Conservation (phyloP, 208 protist genomes). For the Trypanosoma lewisi region DNA sequence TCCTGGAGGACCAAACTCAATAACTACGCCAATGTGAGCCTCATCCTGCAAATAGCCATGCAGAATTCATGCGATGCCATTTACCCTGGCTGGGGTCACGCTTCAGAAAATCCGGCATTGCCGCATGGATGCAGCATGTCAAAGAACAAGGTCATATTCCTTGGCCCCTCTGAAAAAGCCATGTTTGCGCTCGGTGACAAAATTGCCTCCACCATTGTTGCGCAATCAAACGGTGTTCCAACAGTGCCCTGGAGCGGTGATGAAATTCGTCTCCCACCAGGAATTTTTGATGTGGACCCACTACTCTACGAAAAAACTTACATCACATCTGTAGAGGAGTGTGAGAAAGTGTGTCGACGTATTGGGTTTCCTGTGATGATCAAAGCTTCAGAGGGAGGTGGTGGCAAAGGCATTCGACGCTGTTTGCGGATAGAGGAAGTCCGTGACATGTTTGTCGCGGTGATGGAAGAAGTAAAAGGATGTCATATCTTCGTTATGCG, state of each 20-base stretch:
- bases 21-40: slow-evolving; percentile 99
- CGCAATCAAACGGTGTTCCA: slow-evolving; percentile 94
- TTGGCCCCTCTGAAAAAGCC: slow-evolving; percentile 75
- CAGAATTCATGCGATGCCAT: slow-evolving; percentile 93
- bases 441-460: slow-evolving; percentile 78
- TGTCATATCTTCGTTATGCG: slow-evolving; percentile 98
- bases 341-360: slow-evolving; percentile 69
- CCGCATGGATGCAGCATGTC: slow-evolving; percentile 78
- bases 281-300: slow-evolving; percentile 70
- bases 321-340: slow-evolving; percentile 91
- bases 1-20: slow-evolving; percentile 97
- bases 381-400: slow-evolving; percentile 98
- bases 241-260: slow-evolving; percentile 92
- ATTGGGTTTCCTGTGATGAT: slow-evolving; percentile 98
- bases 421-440: slow-evolving; percentile 84
- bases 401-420: slow-evolving; percentile 97
- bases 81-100: slow-evolving; percentile 99
- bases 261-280: slow-evolving; percentile 54
- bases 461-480: slow-evolving; percentile 94
- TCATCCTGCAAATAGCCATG: slow-evolving; percentile 97
- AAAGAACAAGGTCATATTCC: slow-evolving; percentile 55
- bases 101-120: slow-evolving; percentile 97
- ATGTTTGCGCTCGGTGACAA: slow-evolving; percentile 97
- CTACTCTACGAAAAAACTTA: slow-evolving; percentile 88
- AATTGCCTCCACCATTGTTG: slow-evolving; percentile 97